Base-by-base conservation (phyloP, 345 rosid genomes). In the Sonneratia caseolaris region DNA sequence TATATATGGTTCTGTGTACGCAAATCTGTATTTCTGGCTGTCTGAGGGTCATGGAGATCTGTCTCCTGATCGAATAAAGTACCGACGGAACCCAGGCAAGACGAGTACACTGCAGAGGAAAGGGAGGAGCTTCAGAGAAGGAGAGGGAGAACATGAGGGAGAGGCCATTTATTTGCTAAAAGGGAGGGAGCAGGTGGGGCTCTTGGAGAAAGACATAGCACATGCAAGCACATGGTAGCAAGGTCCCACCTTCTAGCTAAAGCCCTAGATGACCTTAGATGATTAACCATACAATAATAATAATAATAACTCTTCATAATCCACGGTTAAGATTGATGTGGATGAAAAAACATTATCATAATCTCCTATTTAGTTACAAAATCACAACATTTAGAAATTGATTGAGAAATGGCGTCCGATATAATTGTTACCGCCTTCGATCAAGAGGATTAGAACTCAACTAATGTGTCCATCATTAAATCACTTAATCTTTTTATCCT, bases 201-300 rank as follows among this genome's bases (percentile, higher is more conserved):
- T 72, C 18, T 19, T n/a, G 70, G 92, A 89, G 89, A 85, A 77
- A 86, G 93, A 90, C 91, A 87, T 80, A 78, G 89, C 98, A 93
- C 98, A 93, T 93, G 98, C 91, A 78, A 22, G 95, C 98, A 93
- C 98, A 93, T 93, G 98, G 87, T n/a, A 68, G 45, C 3, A 21
- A 68, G 83, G 88, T 66, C 88, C 91, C 89, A 81, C 89, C 75
- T 45, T 72, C 71, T 47, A 47, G 15, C 51, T 13, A 47, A 47
- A 47, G 15, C 15, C 51, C 51, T 47, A 9, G 51, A 47, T 10
- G 9, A 47, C 51, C 51, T 47, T 47, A 47, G 11, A 47, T 53
- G 16, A 53, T 21, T 53, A 53, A 21, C 3, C 59, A 18, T 18
- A 53, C 9, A 47, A 9, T 27, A 27, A 27, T 62, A 27, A 27